Evolutionary conservation across 176 grass and related monocot species (phyloP).

Genomic region (Luzula sylvatica): DNA sequence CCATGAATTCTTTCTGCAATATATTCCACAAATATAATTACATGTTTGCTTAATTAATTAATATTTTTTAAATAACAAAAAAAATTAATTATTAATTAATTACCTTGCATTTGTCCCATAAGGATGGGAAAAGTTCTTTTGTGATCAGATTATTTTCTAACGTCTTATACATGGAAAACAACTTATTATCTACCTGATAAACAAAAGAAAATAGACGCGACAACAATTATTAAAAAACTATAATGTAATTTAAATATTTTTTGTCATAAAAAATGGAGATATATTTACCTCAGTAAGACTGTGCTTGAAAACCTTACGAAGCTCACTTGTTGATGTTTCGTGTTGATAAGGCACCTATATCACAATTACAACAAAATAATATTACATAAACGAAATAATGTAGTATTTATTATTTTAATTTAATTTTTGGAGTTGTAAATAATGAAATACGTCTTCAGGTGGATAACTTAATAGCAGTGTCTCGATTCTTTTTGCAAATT

Average conservation of each 20-base stretch:
- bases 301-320: conserved; percentile 79
- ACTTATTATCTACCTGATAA: conserved; percentile 76
- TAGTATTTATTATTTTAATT: conserved; percentile 4
- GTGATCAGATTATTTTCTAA: conserved; percentile 92
- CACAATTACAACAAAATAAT: conserved; percentile 8
- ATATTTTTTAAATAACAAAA: too few relatives aligned
- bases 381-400: conserved; percentile 4
- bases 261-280: conserved; percentile 1
- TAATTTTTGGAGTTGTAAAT: neutral
- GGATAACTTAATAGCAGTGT: conserved; percentile 51
- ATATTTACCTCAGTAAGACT: conserved; percentile 66
- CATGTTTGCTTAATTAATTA: neutral
- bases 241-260: too few relatives aligned
- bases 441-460: conserved; percentile 55
- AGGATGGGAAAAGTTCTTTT: conserved; percentile 72
- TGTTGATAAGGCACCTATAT: conserved; percentile 81
- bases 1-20: conserved; percentile 92
- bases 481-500: conserved; percentile 74
- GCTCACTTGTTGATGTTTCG: conserved; percentile 81
- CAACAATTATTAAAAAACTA: neutral
- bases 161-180: conserved; percentile 87
- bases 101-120: conserved; percentile 99
- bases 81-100: conserved; percentile 16
- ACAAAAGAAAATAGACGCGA: too few relatives aligned
- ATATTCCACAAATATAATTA: neutral